Evolutionary conservation across 495 filamentous ascomycete species (phyloP), one percentile per base, ranked within the genome.

Genomic region (Penicillium macrosclerotiorum): DNA sequence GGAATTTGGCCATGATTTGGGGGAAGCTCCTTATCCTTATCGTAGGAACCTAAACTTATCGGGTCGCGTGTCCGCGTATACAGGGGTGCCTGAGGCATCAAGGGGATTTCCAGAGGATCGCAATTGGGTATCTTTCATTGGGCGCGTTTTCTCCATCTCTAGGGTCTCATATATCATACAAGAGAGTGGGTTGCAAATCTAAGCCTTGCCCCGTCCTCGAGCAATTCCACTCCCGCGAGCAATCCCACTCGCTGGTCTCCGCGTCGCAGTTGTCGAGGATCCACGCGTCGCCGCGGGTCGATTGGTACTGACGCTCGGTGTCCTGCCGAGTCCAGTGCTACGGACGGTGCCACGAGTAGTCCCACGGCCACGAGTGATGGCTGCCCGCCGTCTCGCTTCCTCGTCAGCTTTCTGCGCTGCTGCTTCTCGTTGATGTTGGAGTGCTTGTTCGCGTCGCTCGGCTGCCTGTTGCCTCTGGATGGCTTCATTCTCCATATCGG

Each of bases 401-500:
- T 90, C 88, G 51, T 90, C 90, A 12, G 78, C 84, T 53, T 74
- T 81, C 30, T 81, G 71, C 37, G 72, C 74, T 8, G 80, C 82
- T 18, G 86, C 89, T 54, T 88, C 89, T 43, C 84, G 71, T 38
- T 88, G 78, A 34, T 83, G 75, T 61, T 89, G 84, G 13, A 89
- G 82, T 49, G 94, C 89, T 1, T 74, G 76, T 26, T 83, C 83
- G 27, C 83, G 78, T 37, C 89, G 76, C 62, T 92, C 85, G 0
- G 79, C 85, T 17, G 86, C 89, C 55, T 87, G 84, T 55, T 82
- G 82, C 57, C 79, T 82, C 37, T 78, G 66, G 2, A 79, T 57
- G 4, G 79, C 78, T 57, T 96, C 93, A 43, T 81, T 83, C 60
- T 97, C 91, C 30, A 86, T 76, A 36, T 96, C 88, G 34, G 78